phyloP scores from a whole-genome alignment of 352 stramenopile species.

The Phytophthora multivora region DNA sequence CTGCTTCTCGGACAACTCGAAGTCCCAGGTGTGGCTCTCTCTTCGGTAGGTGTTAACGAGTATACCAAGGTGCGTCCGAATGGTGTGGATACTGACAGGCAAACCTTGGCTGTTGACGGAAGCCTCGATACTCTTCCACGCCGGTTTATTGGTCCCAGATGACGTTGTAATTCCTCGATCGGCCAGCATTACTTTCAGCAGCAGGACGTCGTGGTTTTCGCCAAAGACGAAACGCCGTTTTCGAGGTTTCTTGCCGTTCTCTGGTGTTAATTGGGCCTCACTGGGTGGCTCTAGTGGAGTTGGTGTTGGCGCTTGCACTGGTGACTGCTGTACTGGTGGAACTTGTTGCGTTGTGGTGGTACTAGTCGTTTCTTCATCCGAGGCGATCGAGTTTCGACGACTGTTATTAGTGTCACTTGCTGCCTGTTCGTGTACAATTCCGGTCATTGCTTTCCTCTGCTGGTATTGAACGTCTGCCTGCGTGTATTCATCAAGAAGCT shows the following conservation, averaged over 20 bases:
- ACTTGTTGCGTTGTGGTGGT: not conserved
- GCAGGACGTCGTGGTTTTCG: conserved; percentile 21
- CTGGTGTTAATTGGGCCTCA: not conserved
- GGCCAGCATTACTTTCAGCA: conserved; percentile 20
- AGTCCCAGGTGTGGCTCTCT: not conserved
- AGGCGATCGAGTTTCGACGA: conserved; percentile 3
- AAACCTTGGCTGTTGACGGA: conserved; percentile 23
- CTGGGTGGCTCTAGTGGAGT: not conserved
- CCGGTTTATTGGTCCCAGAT: conserved; percentile 4
- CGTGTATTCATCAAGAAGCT: conserved; percentile 14
- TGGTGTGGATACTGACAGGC: conserved; percentile 12
- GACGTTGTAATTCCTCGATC: not conserved
- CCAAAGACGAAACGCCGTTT: conserved; percentile 23
- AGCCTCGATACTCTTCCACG: conserved; percentile 22
- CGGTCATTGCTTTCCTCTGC: not conserved
- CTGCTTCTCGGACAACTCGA: conserved; percentile 18
- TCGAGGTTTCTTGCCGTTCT: conserved; percentile 2
- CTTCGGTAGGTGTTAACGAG: conserved; percentile 13
- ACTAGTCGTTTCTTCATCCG: not conserved
- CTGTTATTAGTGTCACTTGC: not conserved
- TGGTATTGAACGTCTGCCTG: conserved; percentile 4
- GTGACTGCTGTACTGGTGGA: not conserved
- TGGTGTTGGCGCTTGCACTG: not conserved
- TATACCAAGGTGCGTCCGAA: conserved; percentile 19
- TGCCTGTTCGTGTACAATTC: not conserved